phyloP scores from a whole-genome alignment of 345 rosid species.

The Camelina laxa region DNA sequence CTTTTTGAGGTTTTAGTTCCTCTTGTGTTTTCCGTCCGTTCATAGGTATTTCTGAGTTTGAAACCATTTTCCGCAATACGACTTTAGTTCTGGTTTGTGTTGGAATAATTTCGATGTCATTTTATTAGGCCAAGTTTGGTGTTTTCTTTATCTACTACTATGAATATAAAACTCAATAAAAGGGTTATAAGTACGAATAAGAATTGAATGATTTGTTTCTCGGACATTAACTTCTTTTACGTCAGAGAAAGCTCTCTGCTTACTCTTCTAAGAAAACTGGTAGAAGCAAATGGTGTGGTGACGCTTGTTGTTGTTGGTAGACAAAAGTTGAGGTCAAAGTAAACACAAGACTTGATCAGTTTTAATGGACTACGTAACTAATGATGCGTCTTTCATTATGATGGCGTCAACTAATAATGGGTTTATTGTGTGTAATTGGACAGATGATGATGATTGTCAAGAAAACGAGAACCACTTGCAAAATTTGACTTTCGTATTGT shows the following conservation, averaged over 20 bases:
- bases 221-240: not conserved
- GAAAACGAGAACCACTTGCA: not conserved
- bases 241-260: not conserved
- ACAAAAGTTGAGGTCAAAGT: slow-evolving; percentile 2
- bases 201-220: not conserved
- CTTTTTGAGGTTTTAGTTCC: slow-evolving; percentile 19
- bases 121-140: slow-evolving; percentile 20
- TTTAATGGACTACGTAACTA: slow-evolving; percentile 16
- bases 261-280: not conserved
- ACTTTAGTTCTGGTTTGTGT: slow-evolving; percentile 29
- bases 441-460: not conserved
- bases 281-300: slow-evolving; percentile 6
- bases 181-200: not conserved
- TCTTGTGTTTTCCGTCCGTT: slow-evolving; percentile 17
- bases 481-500: not conserved
- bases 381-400: not conserved
- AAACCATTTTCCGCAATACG: not conserved
- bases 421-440: not conserved
- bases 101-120: slow-evolving; percentile 19
- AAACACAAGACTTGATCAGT: slow-evolving; percentile 6
- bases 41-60: slow-evolving; percentile 27
- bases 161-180: slow-evolving; percentile 20
- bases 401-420: not conserved
- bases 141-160: slow-evolving; percentile 18
- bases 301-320: slow-evolving; percentile 11